Evolutionary conservation across 2,329 filamentous ascomycete species (phyloP).

Genomic region (Fusarium vanettenii): DNA sequence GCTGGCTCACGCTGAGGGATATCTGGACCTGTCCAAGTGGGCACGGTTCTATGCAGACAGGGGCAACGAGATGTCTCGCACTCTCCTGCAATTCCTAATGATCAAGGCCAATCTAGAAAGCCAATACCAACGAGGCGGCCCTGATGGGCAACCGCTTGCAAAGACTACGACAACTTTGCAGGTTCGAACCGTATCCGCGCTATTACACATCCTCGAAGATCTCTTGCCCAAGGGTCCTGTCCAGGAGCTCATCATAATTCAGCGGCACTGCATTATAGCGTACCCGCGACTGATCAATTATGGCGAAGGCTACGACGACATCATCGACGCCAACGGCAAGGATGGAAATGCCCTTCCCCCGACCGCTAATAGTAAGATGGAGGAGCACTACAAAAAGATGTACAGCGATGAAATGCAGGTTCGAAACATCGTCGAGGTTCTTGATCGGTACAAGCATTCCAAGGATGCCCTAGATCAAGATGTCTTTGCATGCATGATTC

Average conservation of each 20-base stretch:
- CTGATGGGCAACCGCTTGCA: conserved; percentile 67
- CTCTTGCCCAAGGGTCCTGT: conserved; percentile 69
- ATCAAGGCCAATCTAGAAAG: conserved; percentile 88
- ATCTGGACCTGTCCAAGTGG: conserved; percentile 87
- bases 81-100: conserved; percentile 82
- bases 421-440: conserved; percentile 83
- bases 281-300: conserved; percentile 98
- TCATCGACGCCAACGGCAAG: conserved; percentile 87
- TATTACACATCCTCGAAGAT: conserved; percentile 84
- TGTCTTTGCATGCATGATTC: conserved; percentile 98
- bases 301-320: conserved; percentile 89
- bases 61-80: conserved; percentile 73
- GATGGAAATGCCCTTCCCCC: conserved; percentile 84
- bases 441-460: conserved; percentile 90
- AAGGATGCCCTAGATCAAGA: conserved; percentile 88
- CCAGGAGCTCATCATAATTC: conserved; percentile 80
- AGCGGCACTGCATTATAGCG: conserved; percentile 88
- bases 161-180: conserved; percentile 80
- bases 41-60: conserved; percentile 76
- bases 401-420: conserved; percentile 92
- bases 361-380: conserved; percentile 90
- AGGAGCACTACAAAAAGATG: conserved; percentile 98
- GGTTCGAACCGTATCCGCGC: conserved; percentile 84
- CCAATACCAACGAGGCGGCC: conserved; percentile 72
- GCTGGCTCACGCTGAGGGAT: conserved; percentile 82